Evolutionary conservation across 2,329 filamentous ascomycete species (phyloP).

Genomic region (Exophiala mesophila): DNA sequence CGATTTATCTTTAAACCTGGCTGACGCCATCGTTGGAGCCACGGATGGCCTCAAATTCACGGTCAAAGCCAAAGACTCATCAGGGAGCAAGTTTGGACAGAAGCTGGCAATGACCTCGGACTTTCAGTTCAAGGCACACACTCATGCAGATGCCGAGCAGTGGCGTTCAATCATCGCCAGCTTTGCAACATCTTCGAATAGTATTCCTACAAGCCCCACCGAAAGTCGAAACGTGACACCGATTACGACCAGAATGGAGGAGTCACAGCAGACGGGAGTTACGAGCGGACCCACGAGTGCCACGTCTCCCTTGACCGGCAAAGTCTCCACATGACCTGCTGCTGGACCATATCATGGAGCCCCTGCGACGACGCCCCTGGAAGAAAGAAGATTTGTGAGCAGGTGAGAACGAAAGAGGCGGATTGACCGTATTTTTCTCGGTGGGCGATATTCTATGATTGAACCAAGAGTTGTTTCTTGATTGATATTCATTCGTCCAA

Average conservation of each 20-base stretch:
- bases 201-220: slow-evolving; percentile 22
- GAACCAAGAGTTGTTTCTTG: slow-evolving; percentile 9
- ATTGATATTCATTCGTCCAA: too few species aligned
- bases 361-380: slow-evolving; percentile 6
- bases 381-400: slow-evolving; percentile 10
- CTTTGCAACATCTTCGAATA: slow-evolving; percentile 15
- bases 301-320: slow-evolving; percentile 10
- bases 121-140: slow-evolving; percentile 81
- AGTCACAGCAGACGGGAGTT: slow-evolving; percentile 17
- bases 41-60: slow-evolving; percentile 78
- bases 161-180: slow-evolving; percentile 70
- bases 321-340: not conserved
- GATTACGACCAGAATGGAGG: slow-evolving; percentile 15
- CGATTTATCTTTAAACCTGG: slow-evolving; percentile 85
- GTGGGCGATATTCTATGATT: too few species aligned
- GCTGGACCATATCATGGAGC: slow-evolving; percentile 8
- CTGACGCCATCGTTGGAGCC: slow-evolving; percentile 75
- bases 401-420: slow-evolving; percentile 2
- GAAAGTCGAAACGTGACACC: slow-evolving; percentile 20
- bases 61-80: slow-evolving; percentile 89
- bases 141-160: slow-evolving; percentile 70
- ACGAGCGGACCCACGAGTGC: slow-evolving; percentile 17
- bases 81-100: slow-evolving; percentile 68
- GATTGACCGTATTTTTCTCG: slow-evolving; percentile 1
- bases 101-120: slow-evolving; percentile 77